Evolutionary conservation across 441 rosid species (phyloP), one percentile per base, ranked within the genome.

Genomic region (Gossypium davidsonii): DNA sequence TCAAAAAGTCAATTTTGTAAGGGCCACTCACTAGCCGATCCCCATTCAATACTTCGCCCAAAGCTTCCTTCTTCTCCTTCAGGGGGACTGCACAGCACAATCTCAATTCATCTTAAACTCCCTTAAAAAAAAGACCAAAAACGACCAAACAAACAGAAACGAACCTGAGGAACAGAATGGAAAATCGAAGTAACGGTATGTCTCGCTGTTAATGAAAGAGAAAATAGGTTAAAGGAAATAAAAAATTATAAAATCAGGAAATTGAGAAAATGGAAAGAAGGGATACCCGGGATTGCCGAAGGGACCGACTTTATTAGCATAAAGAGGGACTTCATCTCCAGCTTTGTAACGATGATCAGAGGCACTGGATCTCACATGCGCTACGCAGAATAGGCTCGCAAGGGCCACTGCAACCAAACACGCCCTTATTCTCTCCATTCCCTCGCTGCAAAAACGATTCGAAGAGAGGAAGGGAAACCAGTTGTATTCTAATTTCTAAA

Each of bases 251-350:
- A 49, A 66, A 4, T 20, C 4, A 0, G 11, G 37, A 0, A 14
- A 7, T 31, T 31, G 52, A 4, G 52, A 57, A 12, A 11, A 15
- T 4, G 20, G 55, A 4, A 2, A 55, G 1, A 7, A 14, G 14
- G 7, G 2, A 9, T 60, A 84, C 88, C 86, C 84, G 72, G 88
- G 88, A 23, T 86, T 86, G 74, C 81, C 85, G 72, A 84, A 86
- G 1, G 90, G 90, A 14, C 88, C 86, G 2, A 86, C 90, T 72
- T 86, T 86, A 81, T 86, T 86, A 77, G 86, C 90, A 76, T 79
- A 84, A n/a, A 86, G 84, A 70, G 88, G 86, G 67, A 84, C 90
- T 46, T 26, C 72, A 12, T 80, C 86, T n/a, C 88, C 85, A 3
- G 82, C 86, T 57, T 86, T 83, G 81, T 73, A 86, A 55, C 83